Evolutionary conservation across 805 yeast genomes (phyloP).

Genomic region (Yarrowia sp.): DNA sequence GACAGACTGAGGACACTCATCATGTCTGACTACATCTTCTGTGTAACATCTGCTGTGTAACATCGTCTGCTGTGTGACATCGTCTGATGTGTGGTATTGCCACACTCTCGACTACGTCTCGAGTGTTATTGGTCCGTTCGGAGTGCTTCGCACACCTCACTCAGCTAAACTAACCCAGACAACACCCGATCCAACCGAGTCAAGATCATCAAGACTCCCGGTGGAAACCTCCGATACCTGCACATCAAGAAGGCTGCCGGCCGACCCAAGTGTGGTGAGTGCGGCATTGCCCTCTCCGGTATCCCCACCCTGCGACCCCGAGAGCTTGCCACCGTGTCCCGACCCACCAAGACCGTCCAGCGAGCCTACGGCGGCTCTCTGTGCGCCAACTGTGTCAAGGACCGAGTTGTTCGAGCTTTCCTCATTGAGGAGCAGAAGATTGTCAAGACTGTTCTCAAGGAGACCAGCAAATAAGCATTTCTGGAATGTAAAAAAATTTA

Average conservation of each 20-base stretch:
- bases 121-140: too few relatives aligned
- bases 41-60: too few relatives aligned
- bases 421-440: conserved; percentile 99
- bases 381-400: conserved; percentile 97
- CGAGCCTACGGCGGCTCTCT: conserved; percentile 99
- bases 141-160: background rate
- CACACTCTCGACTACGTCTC: too few relatives aligned
- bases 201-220: conserved; percentile 99
- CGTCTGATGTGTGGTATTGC: too few relatives aligned
- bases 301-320: conserved; percentile 97
- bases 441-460: conserved; percentile 99
- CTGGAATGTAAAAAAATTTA: conserved; percentile 52
- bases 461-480: conserved; percentile 80
- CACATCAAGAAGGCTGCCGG: conserved; percentile 92
- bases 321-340: conserved; percentile 92
- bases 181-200: conserved; percentile 99
- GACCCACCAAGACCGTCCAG: conserved; percentile 97
- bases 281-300: conserved; percentile 78
- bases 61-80: too few relatives aligned
- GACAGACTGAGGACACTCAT: too few relatives aligned
- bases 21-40: too few relatives aligned
- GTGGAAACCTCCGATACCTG: conserved; percentile 98
- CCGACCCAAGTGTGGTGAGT: conserved; percentile 74
- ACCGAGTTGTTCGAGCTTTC: conserved; percentile 99
- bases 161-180: conserved; percentile 58